Evolutionary conservation across 1,284 basidiomycete genomes (phyloP), one percentile per base, ranked within the genome.

Genomic region (Marasmius oreades): DNA sequence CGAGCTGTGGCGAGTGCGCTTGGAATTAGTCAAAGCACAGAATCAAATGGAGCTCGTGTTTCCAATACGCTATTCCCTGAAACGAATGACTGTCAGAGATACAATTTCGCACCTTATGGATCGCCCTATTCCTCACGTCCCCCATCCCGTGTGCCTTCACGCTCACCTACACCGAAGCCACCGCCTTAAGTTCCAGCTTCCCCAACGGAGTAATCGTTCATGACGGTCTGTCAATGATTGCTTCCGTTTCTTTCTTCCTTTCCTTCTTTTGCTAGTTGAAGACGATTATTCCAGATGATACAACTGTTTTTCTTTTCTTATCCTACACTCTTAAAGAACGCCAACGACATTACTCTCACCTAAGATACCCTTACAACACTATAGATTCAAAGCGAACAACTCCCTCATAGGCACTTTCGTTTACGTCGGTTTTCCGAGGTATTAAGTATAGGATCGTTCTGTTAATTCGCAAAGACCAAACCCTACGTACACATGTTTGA

Each of bases 101-200:
- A 86, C 64, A 77, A 83, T 55, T 78, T 75, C 56, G 81, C 83
- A 46, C 85, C 84, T 18, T 87, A 86, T 63, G 85, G 84, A 8
- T 85, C 83, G 7, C 86, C 86, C 10, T 84, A 80, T 63, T 76
- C 81, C 2, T 85, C 84, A 39, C 76, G 80, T 47, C 73, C 82
- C 24, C 80, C 83, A 7, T 86, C 85, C 8, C 80, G 82, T 20
- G 67, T 70, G 53, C 76, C 76, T 36, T 68, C 74, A 47, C 59
- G 69, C 69, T 63, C 54, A 20, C 52, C 54, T n/a, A 56, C 55
- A 34, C 58, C 57, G 31, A 54, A 36, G 12, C 43, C 28, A 14
- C 53, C 53, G 1, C 50, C 43, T 20, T 43, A n/a, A 53, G 39
- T 42, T 42, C 47, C 2, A 31, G 53, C 23, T 46, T 42, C 43